Percentiles rank a stretch among this genome's conserved stretches.
phyloP scores from a whole-genome alignment of 2,329 filamentous ascomycete species.

The Trichoderma koningiopsis region DNA sequence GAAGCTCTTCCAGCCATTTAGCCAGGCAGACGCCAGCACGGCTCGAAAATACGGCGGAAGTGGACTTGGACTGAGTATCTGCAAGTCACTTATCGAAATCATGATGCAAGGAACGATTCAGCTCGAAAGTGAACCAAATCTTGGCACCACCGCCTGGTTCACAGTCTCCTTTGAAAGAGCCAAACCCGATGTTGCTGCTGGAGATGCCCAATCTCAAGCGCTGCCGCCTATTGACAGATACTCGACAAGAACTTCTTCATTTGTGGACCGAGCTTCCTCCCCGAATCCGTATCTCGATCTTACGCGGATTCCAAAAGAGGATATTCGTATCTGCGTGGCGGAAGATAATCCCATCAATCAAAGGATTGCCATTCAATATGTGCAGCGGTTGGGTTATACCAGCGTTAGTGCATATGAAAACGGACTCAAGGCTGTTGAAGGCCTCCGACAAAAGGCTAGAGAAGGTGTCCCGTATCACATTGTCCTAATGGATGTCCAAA shows the following conservation, averaged over 20 bases:
- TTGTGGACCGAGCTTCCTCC: constrained; percentile 44
- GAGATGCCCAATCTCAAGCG: constrained; percentile 51
- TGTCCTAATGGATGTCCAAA: constrained; percentile 94
- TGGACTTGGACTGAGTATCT: constrained; percentile 87
- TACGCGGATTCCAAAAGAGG: constrained; percentile 70
- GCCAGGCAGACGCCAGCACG: constrained; percentile 87
- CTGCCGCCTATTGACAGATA: constrained; percentile 43
- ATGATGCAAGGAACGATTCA: constrained; percentile 87
- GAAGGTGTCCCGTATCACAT: constrained; percentile 82
- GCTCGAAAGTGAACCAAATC: constrained; percentile 72
- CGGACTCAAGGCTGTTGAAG: constrained; percentile 84
- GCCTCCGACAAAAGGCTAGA: constrained; percentile 70
- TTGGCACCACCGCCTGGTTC: constrained; percentile 75
- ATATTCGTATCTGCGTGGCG: constrained; percentile 87
- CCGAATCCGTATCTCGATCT: constrained; percentile 63
- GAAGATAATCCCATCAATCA: constrained; percentile 96
- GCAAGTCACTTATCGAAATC: constrained; percentile 89
- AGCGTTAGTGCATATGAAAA: constrained; percentile 86
- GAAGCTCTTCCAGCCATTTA: constrained; percentile 90
- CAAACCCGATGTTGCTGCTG: constrained; percentile 59
- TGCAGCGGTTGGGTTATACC: constrained; percentile 80
- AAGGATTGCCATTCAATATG: constrained; percentile 89
- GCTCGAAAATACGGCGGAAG: constrained; percentile 90
- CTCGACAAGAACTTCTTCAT: constrained; percentile 33
- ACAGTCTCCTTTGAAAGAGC: constrained; percentile 85